These are phyloP conservation scores for Neonectria hederae DNA, from an alignment of 2,329 filamentous ascomycete species.

Conservation along the genomic window DNA sequence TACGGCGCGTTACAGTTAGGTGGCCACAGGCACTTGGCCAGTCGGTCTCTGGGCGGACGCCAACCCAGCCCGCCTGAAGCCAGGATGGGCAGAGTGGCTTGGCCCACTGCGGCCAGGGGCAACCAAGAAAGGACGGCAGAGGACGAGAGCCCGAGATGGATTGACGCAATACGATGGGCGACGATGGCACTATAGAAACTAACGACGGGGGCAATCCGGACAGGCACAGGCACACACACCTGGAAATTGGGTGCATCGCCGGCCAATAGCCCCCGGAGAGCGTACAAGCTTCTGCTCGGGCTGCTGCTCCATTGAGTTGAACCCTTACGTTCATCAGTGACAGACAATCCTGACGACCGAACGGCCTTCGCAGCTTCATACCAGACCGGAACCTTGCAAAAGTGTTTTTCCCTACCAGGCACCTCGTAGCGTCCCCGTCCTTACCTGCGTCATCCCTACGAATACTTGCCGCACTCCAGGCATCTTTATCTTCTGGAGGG, in stretches of 20 bases:
- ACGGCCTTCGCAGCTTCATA: neutral
- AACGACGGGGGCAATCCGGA: constrained; percentile 16
- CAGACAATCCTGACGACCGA: neutral
- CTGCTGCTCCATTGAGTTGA: neutral
- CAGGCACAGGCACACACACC: constrained; percentile 8
- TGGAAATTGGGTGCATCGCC: constrained; percentile 25
- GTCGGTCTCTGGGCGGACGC: constrained; percentile 24
- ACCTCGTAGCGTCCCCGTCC: neutral
- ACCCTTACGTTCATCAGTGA: neutral
- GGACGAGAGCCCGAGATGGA: constrained; percentile 3
- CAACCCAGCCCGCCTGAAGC: constrained; percentile 25
- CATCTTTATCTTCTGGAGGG: neutral
- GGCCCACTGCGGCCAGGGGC: constrained; percentile 9
- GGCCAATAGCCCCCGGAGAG: constrained; percentile 11
- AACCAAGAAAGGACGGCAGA: constrained; percentile 1
- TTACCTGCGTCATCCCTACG: neutral
- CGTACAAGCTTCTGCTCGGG: too few species aligned
- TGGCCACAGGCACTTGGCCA: constrained; percentile 6
- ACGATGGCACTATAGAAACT: constrained; percentile 12
- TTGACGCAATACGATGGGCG: neutral
- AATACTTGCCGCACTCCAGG: neutral
- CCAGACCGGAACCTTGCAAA: neutral
- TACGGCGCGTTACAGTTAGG: constrained; percentile 19
- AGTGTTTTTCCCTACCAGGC: neutral
- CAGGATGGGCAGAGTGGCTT: constrained; percentile 29